phyloP scores from a whole-genome alignment of 2,329 filamentous ascomycete genomes.

The Amphichorda felina region DNA sequence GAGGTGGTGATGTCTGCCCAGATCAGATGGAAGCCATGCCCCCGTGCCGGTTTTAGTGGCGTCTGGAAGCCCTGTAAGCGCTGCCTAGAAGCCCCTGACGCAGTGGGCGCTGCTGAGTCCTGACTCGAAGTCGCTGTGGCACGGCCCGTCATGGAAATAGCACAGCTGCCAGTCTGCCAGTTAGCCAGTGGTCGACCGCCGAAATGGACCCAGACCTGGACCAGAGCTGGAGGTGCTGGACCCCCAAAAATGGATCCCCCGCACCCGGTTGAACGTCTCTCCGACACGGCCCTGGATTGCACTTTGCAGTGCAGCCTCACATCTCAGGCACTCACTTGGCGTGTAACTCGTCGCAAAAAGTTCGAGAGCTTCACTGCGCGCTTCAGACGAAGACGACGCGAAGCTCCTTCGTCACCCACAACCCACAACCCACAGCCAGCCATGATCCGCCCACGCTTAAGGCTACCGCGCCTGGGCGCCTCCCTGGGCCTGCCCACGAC shows the following conservation, averaged over 20 bases:
- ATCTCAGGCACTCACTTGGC: neutral
- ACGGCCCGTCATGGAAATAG: too few species aligned
- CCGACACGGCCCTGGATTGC: neutral
- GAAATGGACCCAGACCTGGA: neutral
- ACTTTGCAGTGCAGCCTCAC: neutral
- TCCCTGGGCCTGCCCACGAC: conserved; percentile 7
- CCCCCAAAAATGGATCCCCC: neutral
- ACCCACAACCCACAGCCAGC: neutral
- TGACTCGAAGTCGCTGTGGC: too few species aligned
- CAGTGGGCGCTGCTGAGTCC: too few species aligned
- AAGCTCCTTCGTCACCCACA: neutral
- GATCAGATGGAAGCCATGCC: too few species aligned
- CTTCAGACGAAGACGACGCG: neutral
- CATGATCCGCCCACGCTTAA: conserved; percentile 43
- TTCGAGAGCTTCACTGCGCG: conserved; percentile 3
- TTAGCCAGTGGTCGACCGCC: neutral
- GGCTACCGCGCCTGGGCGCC: conserved; percentile 31
- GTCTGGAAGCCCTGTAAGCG: too few species aligned
- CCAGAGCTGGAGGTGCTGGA: neutral
- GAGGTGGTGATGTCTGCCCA: neutral
- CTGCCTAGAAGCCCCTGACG: too few species aligned
- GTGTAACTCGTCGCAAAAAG: conserved; percentile 1
- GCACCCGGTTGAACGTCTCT: conserved; percentile 1
- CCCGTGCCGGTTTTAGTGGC: neutral
- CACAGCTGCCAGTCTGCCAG: too few species aligned